Conservation (phyloP, 257 asterid species). For the Dorcoceras hygrometricum region DNA sequence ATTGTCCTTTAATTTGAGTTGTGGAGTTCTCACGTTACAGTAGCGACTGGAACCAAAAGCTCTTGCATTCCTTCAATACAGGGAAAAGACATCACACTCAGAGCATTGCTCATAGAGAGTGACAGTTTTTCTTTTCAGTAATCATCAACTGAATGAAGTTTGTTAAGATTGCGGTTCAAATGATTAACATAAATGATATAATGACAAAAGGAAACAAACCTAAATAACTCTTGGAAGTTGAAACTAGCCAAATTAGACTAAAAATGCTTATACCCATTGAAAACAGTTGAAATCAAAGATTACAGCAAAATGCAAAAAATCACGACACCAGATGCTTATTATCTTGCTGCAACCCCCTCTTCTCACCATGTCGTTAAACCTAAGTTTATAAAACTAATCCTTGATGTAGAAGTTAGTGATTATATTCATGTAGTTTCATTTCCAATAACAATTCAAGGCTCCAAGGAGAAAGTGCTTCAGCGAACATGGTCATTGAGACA, state of each 20-base stretch:
- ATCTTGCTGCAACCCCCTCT: background rate
- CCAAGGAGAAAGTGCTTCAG: background rate
- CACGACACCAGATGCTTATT: background rate
- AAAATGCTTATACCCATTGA: background rate
- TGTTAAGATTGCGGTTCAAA: background rate
- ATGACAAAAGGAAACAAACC: background rate
- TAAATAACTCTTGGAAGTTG: background rate
- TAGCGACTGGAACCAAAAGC: background rate
- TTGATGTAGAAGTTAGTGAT: background rate
- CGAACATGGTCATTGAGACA: conserved; percentile 1
- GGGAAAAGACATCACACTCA: background rate
- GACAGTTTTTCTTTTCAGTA: background rate
- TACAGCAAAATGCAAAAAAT: background rate
- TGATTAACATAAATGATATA: background rate
- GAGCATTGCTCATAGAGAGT: background rate
- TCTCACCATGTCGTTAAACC: background rate
- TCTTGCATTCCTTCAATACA: background rate
- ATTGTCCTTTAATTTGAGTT: background rate
- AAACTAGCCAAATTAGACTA: background rate
- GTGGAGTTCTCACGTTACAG: conserved; percentile 2
- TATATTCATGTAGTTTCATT: background rate
- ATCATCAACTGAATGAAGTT: background rate
- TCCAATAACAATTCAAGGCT: background rate
- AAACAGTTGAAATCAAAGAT: background rate
- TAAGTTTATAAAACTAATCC: background rate